A percentile compares a stretch with the other conserved stretches of the same genome.
Evolutionary conservation across 2,329 filamentous ascomycete genomes (phyloP).

Genomic region (Cryphonectria japonica): DNA sequence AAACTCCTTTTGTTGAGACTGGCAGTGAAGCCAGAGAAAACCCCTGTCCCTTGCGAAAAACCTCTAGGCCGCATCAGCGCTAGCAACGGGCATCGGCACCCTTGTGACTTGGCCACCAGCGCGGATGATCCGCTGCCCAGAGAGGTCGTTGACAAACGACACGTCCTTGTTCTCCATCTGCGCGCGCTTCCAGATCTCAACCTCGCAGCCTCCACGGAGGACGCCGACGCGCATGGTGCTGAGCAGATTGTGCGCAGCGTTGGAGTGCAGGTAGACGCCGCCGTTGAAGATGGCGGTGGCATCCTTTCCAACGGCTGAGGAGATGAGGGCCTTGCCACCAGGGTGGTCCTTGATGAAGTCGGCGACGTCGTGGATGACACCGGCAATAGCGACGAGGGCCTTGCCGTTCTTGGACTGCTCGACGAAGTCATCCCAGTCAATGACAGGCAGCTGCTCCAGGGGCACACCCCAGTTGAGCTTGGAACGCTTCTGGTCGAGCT

Average conservation of each 20-base stretch:
- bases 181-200: slow-evolving; percentile 90
- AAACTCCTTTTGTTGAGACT: not conserved
- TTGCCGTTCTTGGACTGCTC: slow-evolving; percentile 77
- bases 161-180: slow-evolving; percentile 85
- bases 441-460: slow-evolving; percentile 81
- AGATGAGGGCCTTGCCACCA: slow-evolving; percentile 87
- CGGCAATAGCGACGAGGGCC: slow-evolving; percentile 76
- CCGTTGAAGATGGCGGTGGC: slow-evolving; percentile 91
- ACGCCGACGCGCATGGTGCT: slow-evolving; percentile 89
- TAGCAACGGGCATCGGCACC: slow-evolving; percentile 76
- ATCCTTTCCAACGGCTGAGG: slow-evolving; percentile 81
- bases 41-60: not conserved
- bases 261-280: slow-evolving; percentile 87
- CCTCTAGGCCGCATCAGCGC: slow-evolving; percentile 77
- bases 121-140: slow-evolving; percentile 81
- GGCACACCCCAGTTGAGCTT: slow-evolving; percentile 85
- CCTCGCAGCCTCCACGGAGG: slow-evolving; percentile 83
- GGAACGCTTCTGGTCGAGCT: slow-evolving; percentile 84
- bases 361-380: slow-evolving; percentile 83
- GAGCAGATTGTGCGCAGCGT: slow-evolving; percentile 85
- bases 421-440: slow-evolving; percentile 86
- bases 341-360: slow-evolving; percentile 88
- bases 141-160: slow-evolving; percentile 77
- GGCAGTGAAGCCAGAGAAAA: not conserved
- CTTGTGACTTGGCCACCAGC: slow-evolving; percentile 86